Evolutionary conservation across 106 monocot species (phyloP), one percentile per base, ranked within the genome.

Genomic region (Platanthera guangdongensis): DNA sequence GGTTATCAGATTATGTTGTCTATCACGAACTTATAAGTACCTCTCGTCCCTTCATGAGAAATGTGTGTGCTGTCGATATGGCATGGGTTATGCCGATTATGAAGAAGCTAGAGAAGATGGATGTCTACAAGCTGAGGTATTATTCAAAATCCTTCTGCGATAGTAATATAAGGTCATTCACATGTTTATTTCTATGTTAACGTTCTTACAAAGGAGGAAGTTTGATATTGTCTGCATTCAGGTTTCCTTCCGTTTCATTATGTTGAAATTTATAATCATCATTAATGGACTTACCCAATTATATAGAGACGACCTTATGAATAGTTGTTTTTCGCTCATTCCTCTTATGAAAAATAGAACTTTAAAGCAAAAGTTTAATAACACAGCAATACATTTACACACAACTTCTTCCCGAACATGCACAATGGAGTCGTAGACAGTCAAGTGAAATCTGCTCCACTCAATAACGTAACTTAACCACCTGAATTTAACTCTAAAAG

Each of bases 11-110:
- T 60, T 97, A 92, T 67, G 94, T 97, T 68, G 78, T 97, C 9
- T 97, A 94, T 50, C 93, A 97, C 81, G 94, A 97, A 72, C 91
- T 97, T 32, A 89, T 97, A 74, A 83, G 81, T 54, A 88, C 94
- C 6, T 85, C 93, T 68, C 87, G 88, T 21, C 94, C 94, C 8
- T 97, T 89, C 80, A 97, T 97, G 97, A 87, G 97, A 63, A 94
- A 88, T 84, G 87, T 97, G 8, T 94, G 97, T 79, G 77, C 85
- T n/a, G 97, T 97, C 28, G 89, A 97, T 67, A 94, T 89, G 85
- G 19, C 85, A 72, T 97, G 97, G 97, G 94, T 79, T 52, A 68
- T 81, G 47, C 94, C 94, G 49, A 90, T 94, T 47, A 81, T 89
- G 74, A 97, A 82, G 74, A 97, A 94, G 57, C 75, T 97, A 52